Conservation (phyloP, 257 asterid genomes). For the Henckelia pumila region DNA sequence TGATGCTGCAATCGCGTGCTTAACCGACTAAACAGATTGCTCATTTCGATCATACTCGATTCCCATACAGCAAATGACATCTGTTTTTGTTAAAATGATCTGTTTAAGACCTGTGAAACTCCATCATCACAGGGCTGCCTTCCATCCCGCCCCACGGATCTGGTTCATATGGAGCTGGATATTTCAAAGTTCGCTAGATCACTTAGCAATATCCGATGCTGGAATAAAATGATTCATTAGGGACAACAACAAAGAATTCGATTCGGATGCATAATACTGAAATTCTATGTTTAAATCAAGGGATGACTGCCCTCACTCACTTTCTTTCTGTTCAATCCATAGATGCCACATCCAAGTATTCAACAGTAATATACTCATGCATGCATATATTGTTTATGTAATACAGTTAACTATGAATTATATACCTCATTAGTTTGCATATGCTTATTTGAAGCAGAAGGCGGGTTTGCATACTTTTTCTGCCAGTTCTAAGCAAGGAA, state of each 20-base stretch:
- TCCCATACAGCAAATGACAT: conserved; percentile 57
- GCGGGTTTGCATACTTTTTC: conserved; percentile 18
- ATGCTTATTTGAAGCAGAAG: conserved; percentile 29
- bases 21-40: conserved; percentile 83
- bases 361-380: not conserved
- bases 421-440: conserved; percentile 48
- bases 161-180: conserved; percentile 71
- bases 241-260: not conserved
- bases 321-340: not conserved
- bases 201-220: conserved; percentile 27
- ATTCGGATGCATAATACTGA: too few species aligned
- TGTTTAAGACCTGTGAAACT: conserved; percentile 72
- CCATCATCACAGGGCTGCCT: conserved; percentile 94
- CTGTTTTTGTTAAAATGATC: conserved; percentile 48
- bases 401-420: not conserved
- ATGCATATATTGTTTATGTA: not conserved
- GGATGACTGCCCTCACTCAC: not conserved
- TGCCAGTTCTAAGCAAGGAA: conserved; percentile 15
- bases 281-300: not conserved
- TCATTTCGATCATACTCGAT: conserved; percentile 84
- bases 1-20: conserved; percentile 60
- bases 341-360: not conserved
- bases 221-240: not conserved
- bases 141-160: conserved; percentile 98
- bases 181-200: conserved; percentile 40